Base-by-base conservation (phyloP, 192 early-diverging fungal genomes). In the Umbelopsis sp. region DNA sequence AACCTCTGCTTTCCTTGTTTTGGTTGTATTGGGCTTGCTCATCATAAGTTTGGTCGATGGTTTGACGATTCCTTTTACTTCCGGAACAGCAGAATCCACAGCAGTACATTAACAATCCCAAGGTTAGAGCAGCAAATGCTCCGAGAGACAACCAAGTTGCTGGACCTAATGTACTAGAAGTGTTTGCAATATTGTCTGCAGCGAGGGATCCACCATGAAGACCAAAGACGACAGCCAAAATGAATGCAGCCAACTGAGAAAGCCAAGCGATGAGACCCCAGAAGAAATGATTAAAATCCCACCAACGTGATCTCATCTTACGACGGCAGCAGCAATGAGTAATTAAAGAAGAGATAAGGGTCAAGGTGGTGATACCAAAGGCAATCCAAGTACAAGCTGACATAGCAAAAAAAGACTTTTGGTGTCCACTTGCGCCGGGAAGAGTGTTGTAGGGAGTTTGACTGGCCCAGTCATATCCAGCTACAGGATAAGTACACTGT, bases 251-350 rank as follows among this genome's bases (percentile, higher is more conserved):
- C 31, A 62, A 20, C 14, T 62, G 56, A 34, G 56, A 26, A 14
- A 62, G 56, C 56, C 56, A 62, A 16, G 56, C 26, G 14, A 62
- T 62, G 12, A 62, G 34, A 32, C 25, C 26, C 56, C 56, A 62
- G 29, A 26, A 62, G 31, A 62, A 62, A 34, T 62, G 56, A 17
- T 62, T 62, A 20, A 62, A 62, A 34, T 62, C 56, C 32, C 32
- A 62, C 56, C 56, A 62, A 12, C 31, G 56, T 1, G 56, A 62
- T 14, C 29, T 12, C 29, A 32, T 32, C 6, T 20, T 29, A 17
- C 31, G 26, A 12, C 56, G 56, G 34, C 56, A 62, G 56, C 56
- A 62, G 56, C 56, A 62, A n/a, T 62, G 26, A 32, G 56, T 62
- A 17, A 22, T 29, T 12, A 62, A 20, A 4, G 56, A 62, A 17